phyloP scores from a whole-genome alignment of 129 eudicot species.

The Calendula officinalis region DNA sequence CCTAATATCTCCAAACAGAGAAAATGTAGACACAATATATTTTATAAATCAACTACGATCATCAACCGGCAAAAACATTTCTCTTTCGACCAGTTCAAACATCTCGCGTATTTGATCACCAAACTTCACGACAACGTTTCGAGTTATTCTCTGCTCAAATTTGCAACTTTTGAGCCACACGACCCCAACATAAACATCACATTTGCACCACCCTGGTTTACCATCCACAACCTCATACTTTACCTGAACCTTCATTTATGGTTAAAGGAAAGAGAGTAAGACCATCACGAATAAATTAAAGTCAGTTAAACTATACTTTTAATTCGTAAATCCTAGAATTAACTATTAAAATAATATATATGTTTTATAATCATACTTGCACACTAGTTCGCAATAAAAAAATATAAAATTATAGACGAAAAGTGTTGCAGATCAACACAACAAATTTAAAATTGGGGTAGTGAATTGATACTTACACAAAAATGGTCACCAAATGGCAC shows the following conservation, averaged over 20 bases:
- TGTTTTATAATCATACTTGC: no score
- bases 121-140: slow-evolving; percentile 50
- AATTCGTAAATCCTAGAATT: no score
- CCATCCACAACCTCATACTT: slow-evolving; percentile 48
- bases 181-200: slow-evolving; percentile 60
- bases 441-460: no score
- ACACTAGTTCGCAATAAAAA: no score
- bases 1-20: not conserved
- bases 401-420: no score
- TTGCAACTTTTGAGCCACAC: slow-evolving; percentile 70
- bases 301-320: no score
- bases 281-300: not conserved
- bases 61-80: slow-evolving; percentile 39
- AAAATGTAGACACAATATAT: not conserved
- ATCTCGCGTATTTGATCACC: slow-evolving; percentile 45
- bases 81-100: slow-evolving; percentile 48
- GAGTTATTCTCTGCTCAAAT: slow-evolving; percentile 56
- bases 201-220: slow-evolving; percentile 43
- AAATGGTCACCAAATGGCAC: slow-evolving; percentile 77
- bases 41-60: not conserved
- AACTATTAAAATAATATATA: no score
- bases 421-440: not conserved
- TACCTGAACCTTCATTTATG: slow-evolving; percentile 35
- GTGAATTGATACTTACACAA: slow-evolving; percentile 44
- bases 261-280: not conserved